Percentiles rank a stretch among this genome's conserved stretches.
These are phyloP conservation scores for Recurvomyces mirabilis DNA, from an alignment of 495 filamentous ascomycete species.

Conservation along the genomic window DNA sequence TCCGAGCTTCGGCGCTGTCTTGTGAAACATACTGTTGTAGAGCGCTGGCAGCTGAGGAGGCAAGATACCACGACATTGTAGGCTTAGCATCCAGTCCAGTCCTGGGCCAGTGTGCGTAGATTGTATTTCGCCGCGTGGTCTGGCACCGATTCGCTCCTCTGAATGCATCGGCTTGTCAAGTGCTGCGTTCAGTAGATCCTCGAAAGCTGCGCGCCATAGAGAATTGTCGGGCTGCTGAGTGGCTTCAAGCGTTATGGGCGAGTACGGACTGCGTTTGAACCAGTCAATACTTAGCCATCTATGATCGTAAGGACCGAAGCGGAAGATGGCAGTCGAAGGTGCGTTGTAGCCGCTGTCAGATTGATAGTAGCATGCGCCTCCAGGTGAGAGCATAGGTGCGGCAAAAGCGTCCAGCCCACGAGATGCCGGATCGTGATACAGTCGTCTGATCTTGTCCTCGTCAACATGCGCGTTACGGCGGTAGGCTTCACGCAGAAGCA, in stretches of 20 bases:
- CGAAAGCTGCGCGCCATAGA: slow-evolving; percentile 48
- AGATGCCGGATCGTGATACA: slow-evolving; percentile 3
- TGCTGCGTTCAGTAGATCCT: slow-evolving; percentile 42
- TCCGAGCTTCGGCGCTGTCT: no score
- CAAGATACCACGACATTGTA: slow-evolving; percentile 17
- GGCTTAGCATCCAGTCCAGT: slow-evolving; percentile 18
- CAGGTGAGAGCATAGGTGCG: slow-evolving; percentile 9
- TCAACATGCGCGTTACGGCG: slow-evolving; percentile 4
- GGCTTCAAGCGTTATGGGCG: slow-evolving; percentile 39
- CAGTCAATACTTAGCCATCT: slow-evolving; percentile 19
- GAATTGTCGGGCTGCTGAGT: slow-evolving; percentile 16
- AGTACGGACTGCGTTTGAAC: slow-evolving; percentile 35
- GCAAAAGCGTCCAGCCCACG: slow-evolving; percentile 6
- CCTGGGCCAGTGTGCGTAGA: slow-evolving; percentile 12
- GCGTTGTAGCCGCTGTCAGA: slow-evolving; percentile 14
- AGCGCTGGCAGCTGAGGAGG: slow-evolving; percentile 16
- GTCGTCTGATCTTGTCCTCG: slow-evolving; percentile 3
- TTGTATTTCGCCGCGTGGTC: neutral
- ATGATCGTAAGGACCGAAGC: slow-evolving; percentile 30
- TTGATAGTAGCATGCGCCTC: slow-evolving; percentile 18
- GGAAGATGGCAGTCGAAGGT: slow-evolving; percentile 8
- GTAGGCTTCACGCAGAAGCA: slow-evolving; percentile 8
- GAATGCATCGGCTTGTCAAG: slow-evolving; percentile 36
- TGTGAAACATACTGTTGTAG: no score
- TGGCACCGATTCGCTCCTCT: neutral